phyloP scores from a whole-genome alignment of 352 stramenopile genomes.

The Vaucheria bursata region DNA sequence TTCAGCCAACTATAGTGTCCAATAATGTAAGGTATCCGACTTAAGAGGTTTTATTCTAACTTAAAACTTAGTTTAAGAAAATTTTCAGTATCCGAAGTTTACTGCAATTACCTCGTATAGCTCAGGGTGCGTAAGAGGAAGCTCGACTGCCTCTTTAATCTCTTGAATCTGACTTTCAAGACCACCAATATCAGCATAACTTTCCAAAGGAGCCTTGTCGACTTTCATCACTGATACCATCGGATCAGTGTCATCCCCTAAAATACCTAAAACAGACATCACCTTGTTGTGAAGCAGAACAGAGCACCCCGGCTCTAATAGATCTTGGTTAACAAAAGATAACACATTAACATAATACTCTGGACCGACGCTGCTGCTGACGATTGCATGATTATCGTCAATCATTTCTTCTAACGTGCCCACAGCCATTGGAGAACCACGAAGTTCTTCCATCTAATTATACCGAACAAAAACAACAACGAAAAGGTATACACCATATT shows the following conservation, averaged over 20 bases:
- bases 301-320: conserved; percentile 94
- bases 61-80: too few species aligned
- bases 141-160: conserved; percentile 85
- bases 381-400: conserved; percentile 99
- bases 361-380: conserved; percentile 90
- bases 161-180: conserved; percentile 87
- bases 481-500: background rate
- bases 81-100: too few species aligned
- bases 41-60: too few species aligned
- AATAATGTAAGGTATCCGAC: too few species aligned
- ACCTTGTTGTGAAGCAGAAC: conserved; percentile 99
- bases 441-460: conserved; percentile 82
- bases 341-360: conserved; percentile 99
- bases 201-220: conserved; percentile 92
- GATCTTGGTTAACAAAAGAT: conserved; percentile 99
- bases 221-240: conserved; percentile 99
- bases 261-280: conserved; percentile 97
- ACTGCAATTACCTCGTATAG: conserved; percentile 99
- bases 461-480: background rate
- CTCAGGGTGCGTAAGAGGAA: conserved; percentile 97
- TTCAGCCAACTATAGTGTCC: too few species aligned
- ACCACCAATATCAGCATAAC: conserved; percentile 98
- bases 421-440: conserved; percentile 92
- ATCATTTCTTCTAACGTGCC: conserved; percentile 99
- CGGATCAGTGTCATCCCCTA: conserved; percentile 95